These are phyloP conservation scores for Seminavis robusta DNA, from an alignment of 108 stramenopile species.

Conservation along the genomic window DNA sequence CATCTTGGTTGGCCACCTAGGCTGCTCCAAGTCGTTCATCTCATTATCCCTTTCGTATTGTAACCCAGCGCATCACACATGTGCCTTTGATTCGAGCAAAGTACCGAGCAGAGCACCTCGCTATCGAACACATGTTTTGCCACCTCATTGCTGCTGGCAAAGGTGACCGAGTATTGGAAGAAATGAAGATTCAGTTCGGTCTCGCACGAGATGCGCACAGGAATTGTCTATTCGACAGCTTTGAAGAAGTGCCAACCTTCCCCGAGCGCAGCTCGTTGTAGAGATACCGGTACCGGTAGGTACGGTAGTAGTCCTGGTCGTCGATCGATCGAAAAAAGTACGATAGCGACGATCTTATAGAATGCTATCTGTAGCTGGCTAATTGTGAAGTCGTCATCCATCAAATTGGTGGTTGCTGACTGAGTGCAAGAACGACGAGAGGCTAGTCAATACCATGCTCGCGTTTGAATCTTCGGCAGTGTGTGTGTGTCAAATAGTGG, in stretches of 20 bases:
- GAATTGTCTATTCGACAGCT: constrained; percentile 71
- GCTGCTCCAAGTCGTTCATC: constrained; percentile 1
- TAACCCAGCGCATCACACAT: constrained; percentile 67
- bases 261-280: constrained; percentile 79
- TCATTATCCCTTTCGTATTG: neutral
- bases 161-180: constrained; percentile 66
- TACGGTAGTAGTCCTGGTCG: too few relatives aligned
- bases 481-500: too few relatives aligned
- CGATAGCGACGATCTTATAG: too few relatives aligned
- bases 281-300: neutral
- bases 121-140: constrained; percentile 82
- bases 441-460: too few relatives aligned
- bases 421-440: too few relatives aligned
- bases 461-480: too few relatives aligned
- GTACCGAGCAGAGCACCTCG: constrained; percentile 87
- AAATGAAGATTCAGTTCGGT: constrained; percentile 88
- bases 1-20: neutral
- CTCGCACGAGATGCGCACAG: constrained; percentile 82
- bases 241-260: constrained; percentile 66
- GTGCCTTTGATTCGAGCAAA: constrained; percentile 87
- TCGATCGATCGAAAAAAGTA: too few relatives aligned
- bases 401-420: too few relatives aligned
- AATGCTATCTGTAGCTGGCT: too few relatives aligned
- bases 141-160: constrained; percentile 78
- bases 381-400: too few relatives aligned